phyloP scores from a whole-genome alignment of 2,329 filamentous ascomycete species.

The Plenodomus biglobosus region DNA sequence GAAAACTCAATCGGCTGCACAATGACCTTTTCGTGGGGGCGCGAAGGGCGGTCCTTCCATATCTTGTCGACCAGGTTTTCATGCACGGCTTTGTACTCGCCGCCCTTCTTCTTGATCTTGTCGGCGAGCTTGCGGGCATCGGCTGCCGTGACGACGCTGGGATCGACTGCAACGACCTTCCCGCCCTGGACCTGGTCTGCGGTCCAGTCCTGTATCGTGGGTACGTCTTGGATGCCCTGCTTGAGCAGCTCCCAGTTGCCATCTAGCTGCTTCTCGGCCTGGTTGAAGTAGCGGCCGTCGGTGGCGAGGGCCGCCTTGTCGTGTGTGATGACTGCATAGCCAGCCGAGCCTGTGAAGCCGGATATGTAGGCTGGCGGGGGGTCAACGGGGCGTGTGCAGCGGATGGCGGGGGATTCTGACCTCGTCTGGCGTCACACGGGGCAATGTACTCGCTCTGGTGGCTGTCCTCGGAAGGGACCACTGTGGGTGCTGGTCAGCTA shows the following conservation, averaged over 20 bases:
- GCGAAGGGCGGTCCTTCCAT: conserved; percentile 75
- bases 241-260: conserved; percentile 89
- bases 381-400: conserved; percentile 31
- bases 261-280: conserved; percentile 88
- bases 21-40: conserved; percentile 74
- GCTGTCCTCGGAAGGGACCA: conserved; percentile 94
- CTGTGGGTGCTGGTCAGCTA: conserved; percentile 55
- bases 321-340: conserved; percentile 83
- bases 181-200: conserved; percentile 82
- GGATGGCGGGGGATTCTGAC: conserved; percentile 42
- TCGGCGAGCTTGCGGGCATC: conserved; percentile 76
- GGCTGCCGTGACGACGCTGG: conserved; percentile 76
- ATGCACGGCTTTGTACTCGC: conserved; percentile 72
- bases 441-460: conserved; percentile 99
- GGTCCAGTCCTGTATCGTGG: conserved; percentile 96
- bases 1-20: conserved; percentile 72
- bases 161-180: conserved; percentile 88
- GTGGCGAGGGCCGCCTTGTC: conserved; percentile 89
- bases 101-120: conserved; percentile 84
- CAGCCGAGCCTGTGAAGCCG: conserved; percentile 92
- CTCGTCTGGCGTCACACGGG: conserved; percentile 85
- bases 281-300: conserved; percentile 97
- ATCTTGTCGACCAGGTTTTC: conserved; percentile 87
- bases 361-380: conserved; percentile 70
- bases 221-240: conserved; percentile 89